A percentile compares a stretch with the other conserved stretches of the same genome.
phyloP scores from a whole-genome alignment of 176 grass and related monocot species.

The Elymus sibiricus region DNA sequence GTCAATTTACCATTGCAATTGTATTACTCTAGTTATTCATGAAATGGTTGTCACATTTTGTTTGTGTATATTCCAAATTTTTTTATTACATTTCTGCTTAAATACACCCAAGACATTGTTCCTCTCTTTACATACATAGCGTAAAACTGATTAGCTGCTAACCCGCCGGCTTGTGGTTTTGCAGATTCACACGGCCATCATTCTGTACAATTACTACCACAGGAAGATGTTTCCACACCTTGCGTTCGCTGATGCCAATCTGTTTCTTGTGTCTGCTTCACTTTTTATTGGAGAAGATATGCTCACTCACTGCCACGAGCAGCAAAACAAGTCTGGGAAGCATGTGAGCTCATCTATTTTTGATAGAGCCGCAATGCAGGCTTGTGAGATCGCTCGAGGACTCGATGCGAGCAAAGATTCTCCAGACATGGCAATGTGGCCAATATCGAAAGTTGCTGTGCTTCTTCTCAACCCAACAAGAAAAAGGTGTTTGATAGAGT shows the following conservation, averaged over 20 bases:
- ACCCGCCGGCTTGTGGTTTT: background rate
- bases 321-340: background rate
- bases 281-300: slow-evolving; percentile 14
- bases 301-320: slow-evolving; percentile 29
- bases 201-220: slow-evolving; percentile 37
- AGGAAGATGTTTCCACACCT: slow-evolving; percentile 46
- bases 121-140: background rate
- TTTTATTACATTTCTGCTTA: background rate
- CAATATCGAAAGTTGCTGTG: slow-evolving; percentile 52
- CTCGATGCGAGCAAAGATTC: slow-evolving; percentile 30
- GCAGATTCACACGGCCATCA: slow-evolving; percentile 52
- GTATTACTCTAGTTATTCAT: background rate
- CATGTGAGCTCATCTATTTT: slow-evolving; percentile 27
- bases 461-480: slow-evolving; percentile 40
- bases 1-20: background rate
- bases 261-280: slow-evolving; percentile 30
- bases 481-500: slow-evolving; percentile 56
- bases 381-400: slow-evolving; percentile 45
- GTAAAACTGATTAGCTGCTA: background rate
- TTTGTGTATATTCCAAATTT: no score
- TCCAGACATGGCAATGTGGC: slow-evolving; percentile 38
- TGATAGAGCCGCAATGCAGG: slow-evolving; percentile 32
- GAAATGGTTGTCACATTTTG: no score
- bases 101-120: background rate
- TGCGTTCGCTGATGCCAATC: slow-evolving; percentile 26